Conservation (phyloP, 2,329 filamentous ascomycete species). For the Scedosporium aurantiacum region DNA sequence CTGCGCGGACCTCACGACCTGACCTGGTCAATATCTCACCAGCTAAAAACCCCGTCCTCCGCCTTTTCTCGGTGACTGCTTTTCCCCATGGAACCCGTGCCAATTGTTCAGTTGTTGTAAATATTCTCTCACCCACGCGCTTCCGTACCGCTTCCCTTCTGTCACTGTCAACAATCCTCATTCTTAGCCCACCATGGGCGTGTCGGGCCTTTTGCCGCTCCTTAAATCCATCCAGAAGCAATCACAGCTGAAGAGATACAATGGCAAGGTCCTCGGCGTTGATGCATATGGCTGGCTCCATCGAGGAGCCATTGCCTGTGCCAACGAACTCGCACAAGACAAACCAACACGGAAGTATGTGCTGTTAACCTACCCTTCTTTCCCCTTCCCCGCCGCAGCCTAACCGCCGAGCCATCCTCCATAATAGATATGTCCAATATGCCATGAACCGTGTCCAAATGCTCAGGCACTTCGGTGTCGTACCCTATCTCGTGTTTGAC, state of each 20-base stretch:
- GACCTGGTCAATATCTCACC: background rate
- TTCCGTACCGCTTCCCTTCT: background rate
- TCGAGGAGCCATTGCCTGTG: conserved; percentile 80
- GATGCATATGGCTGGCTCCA: conserved; percentile 99
- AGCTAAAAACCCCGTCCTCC: background rate
- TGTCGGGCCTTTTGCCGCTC: conserved; percentile 56
- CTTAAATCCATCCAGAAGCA: conserved; percentile 94
- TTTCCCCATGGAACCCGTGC: background rate
- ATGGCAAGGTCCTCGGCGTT: conserved; percentile 81
- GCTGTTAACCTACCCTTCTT: background rate
- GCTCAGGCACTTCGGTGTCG: conserved; percentile 87
- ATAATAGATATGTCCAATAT: conserved; percentile 70
- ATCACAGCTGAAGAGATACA: conserved; percentile 74
- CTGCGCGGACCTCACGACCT: background rate
- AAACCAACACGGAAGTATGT: conserved; percentile 78
- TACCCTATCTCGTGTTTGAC: conserved; percentile 92
- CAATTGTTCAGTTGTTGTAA: background rate
- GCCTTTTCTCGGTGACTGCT: background rate
- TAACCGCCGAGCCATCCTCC: background rate
- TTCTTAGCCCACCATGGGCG: conserved; percentile 9
- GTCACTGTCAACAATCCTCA: background rate
- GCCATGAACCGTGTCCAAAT: conserved; percentile 85
- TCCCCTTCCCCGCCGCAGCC: background rate
- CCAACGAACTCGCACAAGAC: conserved; percentile 77
- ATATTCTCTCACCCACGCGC: background rate